Conservation (phyloP, 2,329 filamentous ascomycete genomes). For the Cladophialophora immunda region DNA sequence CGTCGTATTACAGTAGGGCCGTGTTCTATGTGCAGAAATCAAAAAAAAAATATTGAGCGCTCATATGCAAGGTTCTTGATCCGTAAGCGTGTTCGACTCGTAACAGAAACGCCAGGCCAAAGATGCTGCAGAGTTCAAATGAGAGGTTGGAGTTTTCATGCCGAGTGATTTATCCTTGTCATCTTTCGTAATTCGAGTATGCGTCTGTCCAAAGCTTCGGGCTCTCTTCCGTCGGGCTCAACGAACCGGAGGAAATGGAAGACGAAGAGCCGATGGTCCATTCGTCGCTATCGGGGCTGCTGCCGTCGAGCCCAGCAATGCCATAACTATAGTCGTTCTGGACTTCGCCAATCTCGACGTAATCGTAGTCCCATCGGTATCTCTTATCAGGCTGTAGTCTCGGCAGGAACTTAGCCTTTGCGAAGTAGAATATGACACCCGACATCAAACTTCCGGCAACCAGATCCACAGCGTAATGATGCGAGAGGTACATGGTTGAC, state of each 20-base stretch:
- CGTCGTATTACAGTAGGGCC: constrained; percentile 1
- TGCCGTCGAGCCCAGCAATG: constrained; percentile 64
- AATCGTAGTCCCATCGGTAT: constrained; percentile 95
- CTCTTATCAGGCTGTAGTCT: constrained; percentile 83
- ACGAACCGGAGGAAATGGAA: constrained; percentile 71
- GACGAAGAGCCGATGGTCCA: constrained; percentile 90
- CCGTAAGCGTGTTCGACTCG: constrained; percentile 27
- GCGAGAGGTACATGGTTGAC: constrained; percentile 97
- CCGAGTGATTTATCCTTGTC: neutral
- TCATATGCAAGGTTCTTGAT: constrained; percentile 34
- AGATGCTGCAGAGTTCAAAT: constrained; percentile 17
- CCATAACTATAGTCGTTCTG: constrained; percentile 61
- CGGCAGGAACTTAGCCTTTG: constrained; percentile 81
- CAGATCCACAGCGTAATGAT: constrained; percentile 95
- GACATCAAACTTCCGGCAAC: constrained; percentile 84
- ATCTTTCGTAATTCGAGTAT: constrained; percentile 37
- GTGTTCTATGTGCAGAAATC: constrained; percentile 29
- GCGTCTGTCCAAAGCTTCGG: constrained; percentile 51
- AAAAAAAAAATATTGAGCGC: constrained; percentile 26
- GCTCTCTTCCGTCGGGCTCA: constrained; percentile 69
- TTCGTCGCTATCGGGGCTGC: constrained; percentile 77
- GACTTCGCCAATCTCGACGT: constrained; percentile 81
- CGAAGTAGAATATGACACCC: constrained; percentile 80
- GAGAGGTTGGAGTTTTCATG: neutral
- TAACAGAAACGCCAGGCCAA: constrained; percentile 29